Conservation (phyloP, 75 land plant genomes). For the Pinus taeda region DNA sequence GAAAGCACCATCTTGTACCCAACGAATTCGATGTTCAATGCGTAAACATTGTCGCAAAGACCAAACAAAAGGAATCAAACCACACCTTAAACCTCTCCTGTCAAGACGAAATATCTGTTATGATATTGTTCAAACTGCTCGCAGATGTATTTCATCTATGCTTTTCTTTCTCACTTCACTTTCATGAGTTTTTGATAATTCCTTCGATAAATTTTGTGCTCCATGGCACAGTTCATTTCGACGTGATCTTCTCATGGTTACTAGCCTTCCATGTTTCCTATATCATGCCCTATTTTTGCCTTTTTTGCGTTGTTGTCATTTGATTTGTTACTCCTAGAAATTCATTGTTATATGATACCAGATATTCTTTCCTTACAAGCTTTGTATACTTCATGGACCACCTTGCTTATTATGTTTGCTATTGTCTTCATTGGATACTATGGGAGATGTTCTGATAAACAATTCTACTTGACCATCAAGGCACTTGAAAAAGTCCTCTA, state of each 20-base stretch:
- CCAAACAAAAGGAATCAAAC: too few species aligned
- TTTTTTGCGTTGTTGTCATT: not conserved
- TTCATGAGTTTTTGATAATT: not conserved
- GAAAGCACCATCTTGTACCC: conserved; percentile 44
- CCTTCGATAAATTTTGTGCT: not conserved
- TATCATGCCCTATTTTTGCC: not conserved
- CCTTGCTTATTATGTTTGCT: not conserved
- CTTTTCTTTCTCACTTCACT: not conserved
- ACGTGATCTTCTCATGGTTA: not conserved
- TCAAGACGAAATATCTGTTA: not conserved
- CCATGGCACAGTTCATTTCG: not conserved
- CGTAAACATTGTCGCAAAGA: too few species aligned
- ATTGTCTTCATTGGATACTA: not conserved
- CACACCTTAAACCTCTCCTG: too few species aligned
- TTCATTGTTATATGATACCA: not conserved
- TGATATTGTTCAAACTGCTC: not conserved
- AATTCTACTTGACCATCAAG: not conserved
- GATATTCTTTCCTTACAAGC: not conserved
- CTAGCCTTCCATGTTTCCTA: not conserved
- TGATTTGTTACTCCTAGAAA: not conserved
- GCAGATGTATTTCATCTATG: not conserved
- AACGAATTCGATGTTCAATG: too few species aligned
- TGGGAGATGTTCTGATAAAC: not conserved
- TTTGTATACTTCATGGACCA: not conserved
- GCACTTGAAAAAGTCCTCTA: not conserved